A percentile compares a stretch with the other conserved stretches of the same genome.
Evolutionary conservation across 2,329 filamentous ascomycete species (phyloP).

Genomic region (Monosporascus sp.): DNA sequence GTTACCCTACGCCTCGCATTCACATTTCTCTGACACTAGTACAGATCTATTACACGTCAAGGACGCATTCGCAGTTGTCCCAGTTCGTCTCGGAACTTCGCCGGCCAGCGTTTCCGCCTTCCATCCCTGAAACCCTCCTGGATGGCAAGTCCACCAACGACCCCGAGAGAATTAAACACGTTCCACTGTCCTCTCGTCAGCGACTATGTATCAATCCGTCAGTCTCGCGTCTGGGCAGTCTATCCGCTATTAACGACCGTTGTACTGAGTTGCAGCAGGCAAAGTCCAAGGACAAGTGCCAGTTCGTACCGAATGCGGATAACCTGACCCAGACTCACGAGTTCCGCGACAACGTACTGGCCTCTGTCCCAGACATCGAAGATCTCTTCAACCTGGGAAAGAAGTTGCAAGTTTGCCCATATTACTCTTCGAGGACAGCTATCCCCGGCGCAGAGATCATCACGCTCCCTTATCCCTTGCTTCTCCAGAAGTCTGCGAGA

Average conservation of each 20-base stretch:
- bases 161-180: slow-evolving; percentile 65
- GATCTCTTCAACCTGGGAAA: slow-evolving; percentile 77
- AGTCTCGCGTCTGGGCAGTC: slow-evolving; percentile 64
- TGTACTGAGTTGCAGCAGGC: slow-evolving; percentile 87
- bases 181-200: slow-evolving; percentile 81
- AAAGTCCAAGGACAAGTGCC: slow-evolving; percentile 61
- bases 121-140: slow-evolving; percentile 46
- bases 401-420: slow-evolving; percentile 78
- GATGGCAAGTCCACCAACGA: slow-evolving; percentile 17
- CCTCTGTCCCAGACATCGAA: slow-evolving; percentile 87
- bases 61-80: slow-evolving; percentile 85
- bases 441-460: slow-evolving; percentile 85
- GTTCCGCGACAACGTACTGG: slow-evolving; percentile 80
- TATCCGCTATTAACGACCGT: slow-evolving; percentile 85
- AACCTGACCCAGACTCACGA: slow-evolving; percentile 65
- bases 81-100: slow-evolving; percentile 83
- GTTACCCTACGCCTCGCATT: too few relatives aligned
- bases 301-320: slow-evolving; percentile 73
- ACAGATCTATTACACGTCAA: slow-evolving; percentile 82
- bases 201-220: slow-evolving; percentile 84
- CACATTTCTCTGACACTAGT: background rate
- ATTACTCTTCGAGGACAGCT: slow-evolving; percentile 86
- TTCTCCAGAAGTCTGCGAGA: slow-evolving; percentile 80
- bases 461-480: slow-evolving; percentile 84
- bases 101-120: slow-evolving; percentile 71